Evolutionary conservation across 1,284 basidiomycete genomes (phyloP).

Genomic region (Sutorius eximius): DNA sequence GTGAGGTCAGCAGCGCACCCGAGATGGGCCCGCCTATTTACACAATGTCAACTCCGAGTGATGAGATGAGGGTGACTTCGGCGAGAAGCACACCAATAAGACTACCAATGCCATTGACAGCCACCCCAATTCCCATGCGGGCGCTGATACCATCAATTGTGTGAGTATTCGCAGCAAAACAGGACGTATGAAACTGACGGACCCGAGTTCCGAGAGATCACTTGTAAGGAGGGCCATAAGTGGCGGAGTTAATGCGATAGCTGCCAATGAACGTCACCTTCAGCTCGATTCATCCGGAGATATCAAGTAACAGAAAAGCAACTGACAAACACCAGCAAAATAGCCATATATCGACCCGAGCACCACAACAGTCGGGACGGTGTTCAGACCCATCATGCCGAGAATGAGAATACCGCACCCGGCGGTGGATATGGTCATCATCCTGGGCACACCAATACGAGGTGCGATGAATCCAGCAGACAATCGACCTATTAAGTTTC

Average conservation of each 20-base stretch:
- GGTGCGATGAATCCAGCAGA: constrained; percentile 26
- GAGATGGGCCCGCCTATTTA: constrained; percentile 26
- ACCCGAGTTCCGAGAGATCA: constrained; percentile 35
- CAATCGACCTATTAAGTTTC: constrained; percentile 26
- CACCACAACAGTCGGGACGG: constrained; percentile 16
- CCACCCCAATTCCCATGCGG: constrained; percentile 27
- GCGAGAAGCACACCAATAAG: constrained; percentile 13
- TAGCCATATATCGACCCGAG: constrained; percentile 37
- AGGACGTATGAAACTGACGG: neutral
- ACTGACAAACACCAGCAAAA: constrained; percentile 41
- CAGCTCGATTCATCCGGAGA: neutral
- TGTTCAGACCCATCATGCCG: constrained; percentile 28
- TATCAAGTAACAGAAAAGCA: constrained; percentile 10
- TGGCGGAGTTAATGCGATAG: constrained; percentile 34
- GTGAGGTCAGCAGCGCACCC: constrained; percentile 28
- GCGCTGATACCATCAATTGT: constrained; percentile 10
- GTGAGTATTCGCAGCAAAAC: neutral
- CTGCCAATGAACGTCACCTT: constrained; percentile 16
- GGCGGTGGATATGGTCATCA: constrained; percentile 22
- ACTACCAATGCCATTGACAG: constrained; percentile 9
- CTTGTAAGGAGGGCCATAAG: constrained; percentile 33
- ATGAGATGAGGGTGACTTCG: neutral
- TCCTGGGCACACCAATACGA: constrained; percentile 17
- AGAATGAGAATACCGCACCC: constrained; percentile 32
- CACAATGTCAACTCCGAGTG: neutral